phyloP scores from a whole-genome alignment of 805 yeast species.

The Candida berthetii region DNA sequence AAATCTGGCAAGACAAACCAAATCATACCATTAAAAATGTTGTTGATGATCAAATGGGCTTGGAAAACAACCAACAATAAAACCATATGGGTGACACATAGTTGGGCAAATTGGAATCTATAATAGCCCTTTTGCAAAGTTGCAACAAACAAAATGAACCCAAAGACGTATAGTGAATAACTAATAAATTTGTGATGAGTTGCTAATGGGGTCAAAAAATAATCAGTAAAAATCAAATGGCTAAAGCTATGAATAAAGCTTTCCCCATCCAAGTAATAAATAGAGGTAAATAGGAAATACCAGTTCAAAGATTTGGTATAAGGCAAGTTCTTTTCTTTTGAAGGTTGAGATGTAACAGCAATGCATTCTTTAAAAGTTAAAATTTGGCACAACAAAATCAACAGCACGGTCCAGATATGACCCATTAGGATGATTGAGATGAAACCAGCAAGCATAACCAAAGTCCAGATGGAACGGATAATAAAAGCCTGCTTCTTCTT shows the following conservation, averaged over 20 bases:
- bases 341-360: slow-evolving; percentile 72
- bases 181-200: slow-evolving; percentile 79
- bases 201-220: slow-evolving; percentile 51
- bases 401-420: slow-evolving; percentile 69
- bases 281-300: slow-evolving; percentile 86
- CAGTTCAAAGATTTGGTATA: slow-evolving; percentile 81
- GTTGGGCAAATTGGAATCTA: slow-evolving; percentile 89
- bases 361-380: slow-evolving; percentile 90
- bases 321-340: slow-evolving; percentile 76
- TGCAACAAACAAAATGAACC: slow-evolving; percentile 85
- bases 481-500: slow-evolving; percentile 78
- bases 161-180: slow-evolving; percentile 78
- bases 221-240: slow-evolving; percentile 43
- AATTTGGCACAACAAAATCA: slow-evolving; percentile 70
- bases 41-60: slow-evolving; percentile 87
- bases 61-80: slow-evolving; percentile 85
- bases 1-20: slow-evolving; percentile 95
- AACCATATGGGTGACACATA: slow-evolving; percentile 93
- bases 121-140: slow-evolving; percentile 85
- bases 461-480: slow-evolving; percentile 87
- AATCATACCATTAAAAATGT: slow-evolving; percentile 82
- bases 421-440: slow-evolving; percentile 73
- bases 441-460: slow-evolving; percentile 81
- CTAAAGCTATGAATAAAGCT: slow-evolving; percentile 65
- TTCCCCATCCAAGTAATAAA: slow-evolving; percentile 86